Evolutionary conservation across 2,329 filamentous ascomycete species (phyloP).

Genomic region (Colletotrichum lentis): DNA sequence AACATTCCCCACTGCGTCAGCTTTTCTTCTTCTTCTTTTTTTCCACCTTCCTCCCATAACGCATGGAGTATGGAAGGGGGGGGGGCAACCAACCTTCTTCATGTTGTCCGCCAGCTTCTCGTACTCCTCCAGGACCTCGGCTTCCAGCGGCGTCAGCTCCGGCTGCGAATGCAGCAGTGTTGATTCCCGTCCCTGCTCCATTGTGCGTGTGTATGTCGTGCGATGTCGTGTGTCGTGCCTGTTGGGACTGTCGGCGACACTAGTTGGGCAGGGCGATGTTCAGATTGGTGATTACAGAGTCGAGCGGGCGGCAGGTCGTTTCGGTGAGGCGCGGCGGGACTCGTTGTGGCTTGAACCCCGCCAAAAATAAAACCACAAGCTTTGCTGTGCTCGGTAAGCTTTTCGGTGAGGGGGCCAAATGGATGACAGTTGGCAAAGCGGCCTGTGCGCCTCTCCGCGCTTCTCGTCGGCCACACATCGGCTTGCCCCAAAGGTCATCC

Average conservation of each 20-base stretch:
- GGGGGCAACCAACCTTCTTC: constrained; percentile 71
- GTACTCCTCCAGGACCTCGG: constrained; percentile 95
- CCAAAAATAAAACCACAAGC: background rate
- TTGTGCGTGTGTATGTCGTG: background rate
- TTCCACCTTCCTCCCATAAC: no score
- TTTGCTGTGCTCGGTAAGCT: background rate
- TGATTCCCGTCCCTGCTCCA: constrained; percentile 35
- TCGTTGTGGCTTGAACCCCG: constrained; percentile 30
- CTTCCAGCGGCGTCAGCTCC: constrained; percentile 81
- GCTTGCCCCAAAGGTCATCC: background rate
- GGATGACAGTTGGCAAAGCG: background rate
- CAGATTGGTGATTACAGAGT: background rate
- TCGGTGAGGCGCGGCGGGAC: constrained; percentile 35
- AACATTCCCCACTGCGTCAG: background rate
- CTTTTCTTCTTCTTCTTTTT: no score
- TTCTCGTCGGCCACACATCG: background rate
- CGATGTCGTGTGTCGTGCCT: background rate
- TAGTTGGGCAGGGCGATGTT: background rate
- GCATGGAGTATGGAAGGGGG: background rate
- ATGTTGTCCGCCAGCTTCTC: constrained; percentile 86
- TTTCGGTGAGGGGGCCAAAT: constrained; percentile 22
- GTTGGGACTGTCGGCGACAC: background rate
- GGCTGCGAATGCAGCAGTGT: constrained; percentile 52
- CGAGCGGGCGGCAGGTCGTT: constrained; percentile 1
- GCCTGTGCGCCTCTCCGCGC: constrained; percentile 11